Conservation (phyloP, 805 yeast genomes). For the Kodamaea kaohsiungensis region DNA sequence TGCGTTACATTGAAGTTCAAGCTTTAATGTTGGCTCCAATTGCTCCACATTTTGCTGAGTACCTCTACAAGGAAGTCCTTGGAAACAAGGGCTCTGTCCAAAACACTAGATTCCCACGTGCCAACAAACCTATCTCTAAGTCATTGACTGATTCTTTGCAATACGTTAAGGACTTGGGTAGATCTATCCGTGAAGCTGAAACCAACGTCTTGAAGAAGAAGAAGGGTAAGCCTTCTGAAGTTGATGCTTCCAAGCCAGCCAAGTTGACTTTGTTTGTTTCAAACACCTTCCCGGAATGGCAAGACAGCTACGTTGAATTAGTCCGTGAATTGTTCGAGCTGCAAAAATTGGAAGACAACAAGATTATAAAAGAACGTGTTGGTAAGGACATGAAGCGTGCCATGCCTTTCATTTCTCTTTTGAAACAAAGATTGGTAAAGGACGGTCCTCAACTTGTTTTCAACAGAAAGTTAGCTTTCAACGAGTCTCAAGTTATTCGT, state of each 20-base stretch:
- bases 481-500: slow-evolving; percentile 70
- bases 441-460: slow-evolving; percentile 80
- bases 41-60: slow-evolving; percentile 96
- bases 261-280: slow-evolving; percentile 73
- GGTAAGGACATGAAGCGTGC: slow-evolving; percentile 95
- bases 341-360: slow-evolving; percentile 64
- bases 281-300: slow-evolving; percentile 76
- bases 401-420: slow-evolving; percentile 90
- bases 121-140: slow-evolving; percentile 63
- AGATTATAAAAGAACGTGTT: slow-evolving; percentile 60
- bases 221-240: slow-evolving; percentile 78
- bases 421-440: slow-evolving; percentile 74
- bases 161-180: slow-evolving; percentile 75
- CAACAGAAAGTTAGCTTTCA: slow-evolving; percentile 83
- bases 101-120: slow-evolving; percentile 76
- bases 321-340: slow-evolving; percentile 74
- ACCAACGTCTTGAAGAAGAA: slow-evolving; percentile 75
- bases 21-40: slow-evolving; percentile 83
- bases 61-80: slow-evolving; percentile 80
- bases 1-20: slow-evolving; percentile 84
- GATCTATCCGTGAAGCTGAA: slow-evolving; percentile 92
- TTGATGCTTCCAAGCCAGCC: slow-evolving; percentile 74
- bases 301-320: slow-evolving; percentile 58
- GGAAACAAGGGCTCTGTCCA: slow-evolving; percentile 69
- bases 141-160: slow-evolving; percentile 66